Percentiles rank a stretch among this genome's conserved stretches.
These are phyloP conservation scores for Fusarium ambrosium DNA, from an alignment of 2,329 filamentous ascomycete species.

Conservation along the genomic window DNA sequence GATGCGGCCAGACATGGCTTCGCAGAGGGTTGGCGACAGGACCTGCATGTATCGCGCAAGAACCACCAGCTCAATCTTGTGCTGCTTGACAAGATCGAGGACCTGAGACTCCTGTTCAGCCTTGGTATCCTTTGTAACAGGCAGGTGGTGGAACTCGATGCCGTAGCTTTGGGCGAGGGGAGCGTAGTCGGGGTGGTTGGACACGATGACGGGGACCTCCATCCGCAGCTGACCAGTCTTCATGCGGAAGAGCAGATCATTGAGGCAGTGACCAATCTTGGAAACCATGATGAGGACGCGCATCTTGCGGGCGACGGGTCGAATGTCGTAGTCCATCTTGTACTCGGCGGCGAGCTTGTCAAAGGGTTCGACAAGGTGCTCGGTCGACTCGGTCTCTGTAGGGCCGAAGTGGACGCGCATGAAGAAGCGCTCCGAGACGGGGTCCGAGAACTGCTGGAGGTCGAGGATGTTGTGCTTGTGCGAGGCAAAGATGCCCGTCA, in stretches of 20 bases:
- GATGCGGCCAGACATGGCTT: constrained; percentile 85
- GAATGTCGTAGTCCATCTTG: constrained; percentile 79
- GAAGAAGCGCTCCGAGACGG: constrained; percentile 81
- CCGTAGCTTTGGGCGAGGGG: constrained; percentile 79
- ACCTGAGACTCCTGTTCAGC: constrained; percentile 78
- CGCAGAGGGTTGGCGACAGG: constrained; percentile 79
- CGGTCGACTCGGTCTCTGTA: constrained; percentile 60
- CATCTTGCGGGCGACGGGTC: constrained; percentile 76
- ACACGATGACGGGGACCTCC: constrained; percentile 83
- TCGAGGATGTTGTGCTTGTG: constrained; percentile 86
- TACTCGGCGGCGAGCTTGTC: constrained; percentile 72
- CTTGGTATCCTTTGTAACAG: constrained; percentile 85
- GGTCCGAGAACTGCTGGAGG: constrained; percentile 87
- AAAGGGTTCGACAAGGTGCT: constrained; percentile 69
- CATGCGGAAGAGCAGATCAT: constrained; percentile 85
- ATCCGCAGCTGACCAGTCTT: constrained; percentile 81
- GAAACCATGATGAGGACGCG: constrained; percentile 90
- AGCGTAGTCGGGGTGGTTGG: constrained; percentile 83
- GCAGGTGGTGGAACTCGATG: constrained; percentile 84
- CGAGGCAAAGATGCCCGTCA: constrained; percentile 81
- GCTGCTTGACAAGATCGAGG: constrained; percentile 75
- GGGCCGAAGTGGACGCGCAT: constrained; percentile 89
- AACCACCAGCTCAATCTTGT: constrained; percentile 83
- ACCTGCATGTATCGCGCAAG: constrained; percentile 92
- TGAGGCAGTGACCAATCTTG: constrained; percentile 88